phyloP scores from a whole-genome alignment of 495 filamentous ascomycete genomes.

The Chaetomium fimeti region DNA sequence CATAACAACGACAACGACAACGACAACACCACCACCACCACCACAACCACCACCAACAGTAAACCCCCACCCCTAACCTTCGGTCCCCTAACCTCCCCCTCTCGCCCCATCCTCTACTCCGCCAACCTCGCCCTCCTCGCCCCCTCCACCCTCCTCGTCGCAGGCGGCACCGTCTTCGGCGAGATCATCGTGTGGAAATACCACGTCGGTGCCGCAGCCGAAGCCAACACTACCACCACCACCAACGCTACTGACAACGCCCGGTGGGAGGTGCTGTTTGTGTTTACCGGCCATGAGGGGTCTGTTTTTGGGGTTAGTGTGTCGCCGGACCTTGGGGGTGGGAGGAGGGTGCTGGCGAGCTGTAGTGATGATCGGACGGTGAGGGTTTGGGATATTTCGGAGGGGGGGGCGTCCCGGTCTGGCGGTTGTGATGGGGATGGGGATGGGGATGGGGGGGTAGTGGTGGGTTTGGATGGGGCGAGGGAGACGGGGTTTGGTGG shows the following conservation, averaged over 20 bases:
- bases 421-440: background rate
- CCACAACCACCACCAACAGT: conserved; percentile 4
- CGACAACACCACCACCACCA: conserved; percentile 13
- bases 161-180: conserved; percentile 89
- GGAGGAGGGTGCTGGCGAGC: conserved; percentile 68
- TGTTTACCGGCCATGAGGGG: conserved; percentile 87
- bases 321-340: conserved; percentile 52
- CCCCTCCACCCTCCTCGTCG: conserved; percentile 62
- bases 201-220: conserved; percentile 34
- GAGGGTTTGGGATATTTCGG: conserved; percentile 77
- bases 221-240: background rate
- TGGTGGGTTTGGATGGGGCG: conserved; percentile 30
- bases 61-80: conserved; percentile 22
- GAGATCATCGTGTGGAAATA: conserved; percentile 90
- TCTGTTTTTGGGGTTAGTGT: conserved; percentile 88
- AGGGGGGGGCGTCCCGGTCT: conserved; percentile 22
- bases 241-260: conserved; percentile 1
- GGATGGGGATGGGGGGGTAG: background rate
- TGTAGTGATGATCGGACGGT: conserved; percentile 96
- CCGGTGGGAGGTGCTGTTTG: conserved; percentile 55
- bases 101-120: conserved; percentile 83
- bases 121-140: conserved; percentile 67
- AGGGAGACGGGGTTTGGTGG: conserved; percentile 53
- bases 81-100: conserved; percentile 59
- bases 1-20: conserved; percentile 10